Base-by-base conservation (phyloP, 2,329 filamentous ascomycete genomes). In the Colletotrichum noveboracense region DNA sequence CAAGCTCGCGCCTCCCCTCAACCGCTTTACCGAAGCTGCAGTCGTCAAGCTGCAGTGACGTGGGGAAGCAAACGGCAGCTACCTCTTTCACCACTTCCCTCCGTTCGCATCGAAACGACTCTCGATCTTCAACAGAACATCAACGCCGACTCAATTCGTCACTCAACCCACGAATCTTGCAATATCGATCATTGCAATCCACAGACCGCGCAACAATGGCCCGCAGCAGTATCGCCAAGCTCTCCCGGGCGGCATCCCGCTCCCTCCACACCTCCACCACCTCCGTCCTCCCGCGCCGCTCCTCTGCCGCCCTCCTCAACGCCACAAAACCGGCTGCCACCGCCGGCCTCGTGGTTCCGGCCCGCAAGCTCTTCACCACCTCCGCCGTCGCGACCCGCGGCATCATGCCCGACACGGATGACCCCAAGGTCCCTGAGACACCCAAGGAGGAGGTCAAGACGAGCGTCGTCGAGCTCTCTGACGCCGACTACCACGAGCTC, bases 401-500 rank as follows among this genome's bases (percentile, higher is more conserved):
- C 76, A 88, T 93, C 79, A 90, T 90, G 76, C 92, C 92, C n/a
- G 88, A 91, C 76, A 89, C 90, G 7, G 84, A 88, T 55, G 85
- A 92, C 74, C 91, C 92, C 12, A 78, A 83, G 60, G 81, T 85
- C 55, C 87, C 88, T 78, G 79, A 88, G 76, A 82, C 85, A 64
- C 78, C 84, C 77, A 67, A 83, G 77, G 83, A 87, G 79, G 66
- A 85, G 84, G 26, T 87, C 89, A 75, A 80, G 83, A 78, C 55
- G 70, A 79, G 43, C 71, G 83, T 94, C 1, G 92, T 93, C 3
- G 89, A 94, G 65, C 88, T 98, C 77, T 90, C 91, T 3, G 91
- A 93, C 5, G 87, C 89, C 30, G 87, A 95, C 81, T 98, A 97
- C 83, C 93, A 98, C 82, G 89, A 94, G 72, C 88, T 94, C 34